Conservation (phyloP, 1,139 yeast genomes). For the Zygosaccharomyces sapae region DNA sequence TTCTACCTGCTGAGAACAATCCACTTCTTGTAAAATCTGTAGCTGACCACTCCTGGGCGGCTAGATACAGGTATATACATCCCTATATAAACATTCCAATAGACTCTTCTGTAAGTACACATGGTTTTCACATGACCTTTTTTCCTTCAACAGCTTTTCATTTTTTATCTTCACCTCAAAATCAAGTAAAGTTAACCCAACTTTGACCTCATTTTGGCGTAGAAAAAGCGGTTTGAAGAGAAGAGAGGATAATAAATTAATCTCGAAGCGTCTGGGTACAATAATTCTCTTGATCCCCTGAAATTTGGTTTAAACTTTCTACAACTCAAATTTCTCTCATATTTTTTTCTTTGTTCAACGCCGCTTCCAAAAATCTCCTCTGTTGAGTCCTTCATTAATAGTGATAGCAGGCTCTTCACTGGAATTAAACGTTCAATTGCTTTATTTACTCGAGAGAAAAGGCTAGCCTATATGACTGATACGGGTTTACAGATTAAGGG, state of each 20-base stretch:
- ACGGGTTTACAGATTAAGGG: constrained; percentile 23
- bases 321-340: neutral
- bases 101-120: neutral
- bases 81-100: neutral
- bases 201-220: constrained; percentile 1
- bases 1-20: constrained; percentile 22
- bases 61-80: neutral
- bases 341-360: neutral
- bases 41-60: neutral
- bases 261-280: neutral
- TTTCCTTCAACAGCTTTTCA: neutral
- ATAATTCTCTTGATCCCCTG: neutral
- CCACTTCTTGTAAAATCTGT: constrained; percentile 22
- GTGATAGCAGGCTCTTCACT: constrained; percentile 1
- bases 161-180: neutral
- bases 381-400: constrained; percentile 1
- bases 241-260: neutral
- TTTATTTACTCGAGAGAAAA: neutral
- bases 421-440: neutral
- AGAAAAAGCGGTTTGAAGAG: neutral
- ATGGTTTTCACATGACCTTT: constrained; percentile 6
- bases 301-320: neutral
- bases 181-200: constrained; percentile 3
- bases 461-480: constrained; percentile 17
- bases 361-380: neutral